Base-by-base conservation (phyloP, 2,329 filamentous ascomycete genomes). In the Cryphonectria carpinicola region DNA sequence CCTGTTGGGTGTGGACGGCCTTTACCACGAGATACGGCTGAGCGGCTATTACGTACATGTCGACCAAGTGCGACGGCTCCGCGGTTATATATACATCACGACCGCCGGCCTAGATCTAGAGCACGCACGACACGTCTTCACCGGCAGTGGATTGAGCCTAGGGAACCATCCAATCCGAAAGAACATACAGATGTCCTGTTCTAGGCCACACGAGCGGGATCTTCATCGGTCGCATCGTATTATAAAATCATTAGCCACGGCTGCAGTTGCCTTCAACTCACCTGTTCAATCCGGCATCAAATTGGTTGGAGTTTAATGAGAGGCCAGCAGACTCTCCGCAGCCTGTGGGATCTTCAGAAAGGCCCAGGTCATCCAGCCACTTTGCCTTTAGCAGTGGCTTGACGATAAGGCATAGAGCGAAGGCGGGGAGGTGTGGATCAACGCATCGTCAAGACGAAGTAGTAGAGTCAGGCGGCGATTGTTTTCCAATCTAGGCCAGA, bases 131-230 rank as follows among this genome's bases (percentile, higher is more conserved):
- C 22, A 25, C 3, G 17, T 39, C 49, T 52, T 17, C n/a, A 2
- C 39, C 35, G 25, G 52, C 25, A 32, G 5, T 56, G 25, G 52
- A 56, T 32, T 11, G 25, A 32, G 11, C 7, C n/a, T 3, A 56
- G 4, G 43, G 43, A 46, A 32, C 22, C 25, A 56, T 28, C 4
- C 68, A 5, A 77, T 64, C 11, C 76, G 74, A 8, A 14, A 5
- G 35, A 1, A 8, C 25, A 2, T 19, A 13, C 28, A 28, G 5
- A 25, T 19, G 32, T 35, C 17, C 54, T 19, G 54, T 58, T 19
- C 14, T 73, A 74, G 22, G 75, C 76, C 25, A 77, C 74, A 75
- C 74, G 76, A 10, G 68, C 62, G 0, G 75, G 76, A 43, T 77
- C 77, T 70, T 78, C 75, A 63, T 77, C 76, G 32, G 73, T 74